Evolutionary conservation across 345 rosid genomes (phyloP), one percentile per base, ranked within the genome.

Genomic region (Populus ilicifolia): DNA sequence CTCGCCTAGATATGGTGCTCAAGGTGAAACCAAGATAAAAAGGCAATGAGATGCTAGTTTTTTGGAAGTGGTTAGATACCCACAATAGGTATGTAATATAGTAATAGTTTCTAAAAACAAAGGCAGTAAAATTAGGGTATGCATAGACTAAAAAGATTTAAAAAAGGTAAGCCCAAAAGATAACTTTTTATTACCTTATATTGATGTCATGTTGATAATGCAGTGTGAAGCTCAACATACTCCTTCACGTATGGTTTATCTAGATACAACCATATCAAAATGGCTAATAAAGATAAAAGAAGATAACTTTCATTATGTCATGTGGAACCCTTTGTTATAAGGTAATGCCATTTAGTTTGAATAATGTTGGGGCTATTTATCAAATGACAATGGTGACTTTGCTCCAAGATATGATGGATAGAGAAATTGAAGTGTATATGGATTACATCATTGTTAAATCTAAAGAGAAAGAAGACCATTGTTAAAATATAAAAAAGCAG

Each of bases 201-300:
- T 62, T 0, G 17, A 62, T 6, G 2, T 62, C 6, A 5, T 27
- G 1, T 62, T 5, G 17, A 62, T 14, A 62, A 62, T 62, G 6
- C 1, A 0, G 0, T 1, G 2, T 4, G 12, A 9, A 12, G 1
- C 16, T 62, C 14, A 8, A 2, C 6, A 5, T 27, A n/a, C 14
- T 62, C 16, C 30, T 62, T 61, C 33, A 61, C n/a, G 0, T 1
- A 61, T 61, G 29, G 30, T 3, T 61, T 61, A 0, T 61, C 5
- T 7, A 2, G 33, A 5, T 61, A 61, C 27, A 61, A 25, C 14
- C 1, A 61, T 3, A 61, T 9, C 8, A 61, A 61, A 61, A 61
- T 23, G 6, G 25, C 65, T 9, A 23, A 23, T 4, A 9, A 29
- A 29, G 30, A 29, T 29, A 29, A 29, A 29, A 29, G 30, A 1